Evolutionary conservation across 2,329 filamentous ascomycete species (phyloP).

Genomic region (Neopestalotiopsis sp.): DNA sequence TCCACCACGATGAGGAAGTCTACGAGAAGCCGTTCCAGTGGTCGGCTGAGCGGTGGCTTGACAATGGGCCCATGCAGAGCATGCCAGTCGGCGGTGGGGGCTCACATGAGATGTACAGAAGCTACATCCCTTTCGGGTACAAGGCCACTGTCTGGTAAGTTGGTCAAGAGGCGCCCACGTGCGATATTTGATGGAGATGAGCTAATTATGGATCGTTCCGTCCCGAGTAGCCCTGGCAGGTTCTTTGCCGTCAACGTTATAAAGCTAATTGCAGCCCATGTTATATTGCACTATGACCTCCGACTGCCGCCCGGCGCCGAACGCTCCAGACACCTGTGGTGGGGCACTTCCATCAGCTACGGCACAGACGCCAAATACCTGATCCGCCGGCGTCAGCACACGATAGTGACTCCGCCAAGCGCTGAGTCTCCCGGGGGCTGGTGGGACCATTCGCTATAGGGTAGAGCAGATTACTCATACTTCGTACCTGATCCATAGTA

Average conservation of each 20-base stretch:
- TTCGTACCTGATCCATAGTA: too few relatives aligned
- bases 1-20: neutral
- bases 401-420: neutral
- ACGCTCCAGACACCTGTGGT: neutral
- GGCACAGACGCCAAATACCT: neutral
- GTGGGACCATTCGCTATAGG: neutral
- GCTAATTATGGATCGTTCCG: neutral
- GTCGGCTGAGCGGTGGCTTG: neutral
- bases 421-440: neutral
- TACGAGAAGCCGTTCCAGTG: neutral
- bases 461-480: neutral
- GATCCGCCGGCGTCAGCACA: neutral
- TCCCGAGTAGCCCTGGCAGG: neutral
- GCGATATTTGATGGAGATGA: neutral
- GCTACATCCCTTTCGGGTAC: neutral
- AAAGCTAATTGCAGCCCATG: neutral
- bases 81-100: neutral
- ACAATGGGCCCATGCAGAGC: neutral
- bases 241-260: neutral
- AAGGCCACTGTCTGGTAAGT: neutral
- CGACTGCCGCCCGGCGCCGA: neutral
- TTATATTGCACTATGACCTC: neutral
- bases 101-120: conserved; percentile 1
- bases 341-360: neutral
- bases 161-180: neutral